Evolutionary conservation across 2,329 filamentous ascomycete genomes (phyloP), one percentile per base, ranked within the genome.

Genomic region (Stagonosporopsis chrysanthemi): DNA sequence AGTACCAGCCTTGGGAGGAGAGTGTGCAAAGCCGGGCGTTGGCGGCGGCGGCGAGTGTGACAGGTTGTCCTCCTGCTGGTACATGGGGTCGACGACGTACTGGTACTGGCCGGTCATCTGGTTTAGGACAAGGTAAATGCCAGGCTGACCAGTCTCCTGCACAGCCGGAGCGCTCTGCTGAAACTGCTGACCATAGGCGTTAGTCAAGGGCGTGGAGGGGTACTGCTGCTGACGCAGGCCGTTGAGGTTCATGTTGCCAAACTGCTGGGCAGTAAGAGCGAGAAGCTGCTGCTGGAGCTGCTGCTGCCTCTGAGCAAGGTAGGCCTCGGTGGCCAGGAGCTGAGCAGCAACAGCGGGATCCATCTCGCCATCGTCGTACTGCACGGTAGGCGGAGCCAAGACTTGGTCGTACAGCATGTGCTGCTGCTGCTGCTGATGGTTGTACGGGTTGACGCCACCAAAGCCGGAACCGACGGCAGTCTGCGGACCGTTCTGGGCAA

Each of bases 301-400:
- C 80, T 97, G 92, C 79, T 98, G 94, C 79, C 97, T 93, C 73
- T 97, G 92, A 38, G 92, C 92, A 47, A 99, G 84, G 73, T 96
- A 96, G 74, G 95, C 81, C 76, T 97, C 97, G 70, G 92, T 96
- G 55, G 92, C 90, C 71, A 97, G 86, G 63, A 98, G 83, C 78
- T 97, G 92, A 50, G 92, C 91, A 66, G 97, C 95, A 50, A 96
- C 78, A 60, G 86, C 89, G 49, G 93, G 92, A 70, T 98, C 95
- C 80, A 96, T 90, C 60, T 90, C 85, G 67, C 89, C 86, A 43
- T 83, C 83, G 57, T 79, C 79, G 49, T 95, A 84, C 69, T 91
- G 85, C 60, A 97, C 83, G 70, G 90, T 86, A 4, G 93, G 93
- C 60, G 93, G 93, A 8, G 91, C 90, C 58, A 96, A 81, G 59